Base-by-base conservation (phyloP, 352 stramenopile species). In the Phytopythium sindhum region DNA sequence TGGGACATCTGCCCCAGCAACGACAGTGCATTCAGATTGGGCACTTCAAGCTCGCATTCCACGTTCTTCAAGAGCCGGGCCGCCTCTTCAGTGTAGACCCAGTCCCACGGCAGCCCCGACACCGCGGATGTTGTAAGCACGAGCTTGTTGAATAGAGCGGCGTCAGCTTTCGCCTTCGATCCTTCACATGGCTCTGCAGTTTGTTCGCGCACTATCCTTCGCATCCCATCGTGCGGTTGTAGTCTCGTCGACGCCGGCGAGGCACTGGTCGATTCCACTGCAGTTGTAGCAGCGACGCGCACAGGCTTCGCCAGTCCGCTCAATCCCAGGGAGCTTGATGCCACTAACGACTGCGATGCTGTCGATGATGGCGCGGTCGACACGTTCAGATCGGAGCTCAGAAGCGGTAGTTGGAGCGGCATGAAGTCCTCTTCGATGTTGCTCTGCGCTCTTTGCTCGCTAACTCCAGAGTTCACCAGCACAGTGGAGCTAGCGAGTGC, bases 41-140 rank as follows among this genome's bases (percentile, higher is more conserved):
- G 76, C 19, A 63, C 33, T 19, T 77, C 60, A 6, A 88, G 52
- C 48, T 74, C 71, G 8, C 60, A 64, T 29, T 77, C 47, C 4
- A 58, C 17, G 26, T 69, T 55, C 8, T 69, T 67, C 66, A 88
- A 70, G 29, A 81, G 39, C 1, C 57, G 61, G 37, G 60, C 63
- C 4, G 78, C 75, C 44, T 89, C 74, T 47, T 88, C 80, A 54
- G 74, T 79, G 55, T 72, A 77, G 33, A 80, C 58, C 81, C 81
- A 92, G 66, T 90, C 78, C 68, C 77, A 78, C 12, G 84, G 80
- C 1, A 90, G 39, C 0, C 60, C 66, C 15, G 64, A 65, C 11
- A 77, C 72, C 8, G 88, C 58, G 0, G 80, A 87, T 15, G 81
- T 76, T 21, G 64, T 79, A n/a, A 77, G 26, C 10, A 88, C 63